These are phyloP conservation scores for Phyllostachys edulis DNA, from an alignment of 176 grass and related monocot genomes.

Conservation along the genomic window DNA sequence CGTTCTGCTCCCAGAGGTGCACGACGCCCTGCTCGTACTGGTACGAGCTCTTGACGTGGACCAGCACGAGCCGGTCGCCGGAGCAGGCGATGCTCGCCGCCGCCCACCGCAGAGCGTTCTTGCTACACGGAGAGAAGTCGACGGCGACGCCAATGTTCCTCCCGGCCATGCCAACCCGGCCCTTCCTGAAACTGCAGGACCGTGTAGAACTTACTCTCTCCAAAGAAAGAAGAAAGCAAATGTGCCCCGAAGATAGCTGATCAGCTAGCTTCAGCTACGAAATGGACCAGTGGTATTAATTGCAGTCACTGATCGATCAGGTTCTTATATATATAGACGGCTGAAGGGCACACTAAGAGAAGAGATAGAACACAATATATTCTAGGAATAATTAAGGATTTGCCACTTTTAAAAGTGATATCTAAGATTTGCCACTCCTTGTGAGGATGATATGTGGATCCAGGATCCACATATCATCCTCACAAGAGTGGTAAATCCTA, in stretches of 20 bases:
- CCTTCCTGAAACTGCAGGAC: not conserved
- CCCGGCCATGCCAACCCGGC: not conserved
- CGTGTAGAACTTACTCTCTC: not conserved
- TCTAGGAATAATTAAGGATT: no score
- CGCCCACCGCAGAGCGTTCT: conserved; percentile 41
- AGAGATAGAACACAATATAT: not conserved
- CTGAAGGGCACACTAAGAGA: no score
- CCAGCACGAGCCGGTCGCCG: conserved; percentile 52
- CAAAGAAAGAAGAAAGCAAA: no score
- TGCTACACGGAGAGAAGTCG: conserved; percentile 55
- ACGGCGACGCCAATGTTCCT: conserved; percentile 45
- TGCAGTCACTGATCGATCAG: not conserved
- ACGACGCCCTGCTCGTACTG: conserved; percentile 49
- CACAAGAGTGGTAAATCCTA: no score
- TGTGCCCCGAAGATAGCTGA: not conserved
- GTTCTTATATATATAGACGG: not conserved
- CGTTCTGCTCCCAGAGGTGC: conserved; percentile 53
- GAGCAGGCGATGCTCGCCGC: conserved; percentile 21
- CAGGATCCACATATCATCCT: no score
- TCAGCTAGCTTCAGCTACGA: not conserved
- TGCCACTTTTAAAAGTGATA: no score
- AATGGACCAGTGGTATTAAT: no score
- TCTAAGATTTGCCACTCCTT: no score
- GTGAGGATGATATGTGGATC: no score
- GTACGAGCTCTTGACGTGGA: conserved; percentile 49